phyloP scores from a whole-genome alignment of 176 grass and related monocot genomes.

The Triticum urartu region DNA sequence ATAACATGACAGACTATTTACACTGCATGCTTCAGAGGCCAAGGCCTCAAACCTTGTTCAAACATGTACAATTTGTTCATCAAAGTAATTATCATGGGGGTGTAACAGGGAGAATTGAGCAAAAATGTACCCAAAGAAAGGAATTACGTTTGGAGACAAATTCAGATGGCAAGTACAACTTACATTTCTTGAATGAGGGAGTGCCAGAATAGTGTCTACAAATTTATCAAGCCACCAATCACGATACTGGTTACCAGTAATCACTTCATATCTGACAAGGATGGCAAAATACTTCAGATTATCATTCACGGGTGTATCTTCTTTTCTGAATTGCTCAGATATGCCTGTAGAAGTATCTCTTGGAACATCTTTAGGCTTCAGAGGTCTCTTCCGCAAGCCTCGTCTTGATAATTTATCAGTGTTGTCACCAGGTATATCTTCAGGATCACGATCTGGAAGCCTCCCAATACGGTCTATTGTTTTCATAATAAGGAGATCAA shows the following conservation, averaged over 20 bases:
- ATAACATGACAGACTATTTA: background rate
- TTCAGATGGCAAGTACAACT: background rate
- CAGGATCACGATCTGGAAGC: conserved; percentile 58
- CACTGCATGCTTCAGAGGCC: background rate
- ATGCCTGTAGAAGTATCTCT: conserved; percentile 31
- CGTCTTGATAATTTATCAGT: conserved; percentile 40
- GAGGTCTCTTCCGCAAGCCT: conserved; percentile 41
- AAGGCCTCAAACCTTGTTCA: background rate
- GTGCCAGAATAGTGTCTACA: conserved; percentile 49
- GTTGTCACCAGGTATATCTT: conserved; percentile 51
- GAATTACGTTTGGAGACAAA: background rate
- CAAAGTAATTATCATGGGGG: background rate
- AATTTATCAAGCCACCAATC: conserved; percentile 86
- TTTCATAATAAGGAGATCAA: conserved; percentile 80
- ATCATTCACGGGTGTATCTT: conserved; percentile 71
- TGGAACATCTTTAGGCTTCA: conserved; percentile 60
- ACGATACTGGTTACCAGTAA: conserved; percentile 58
- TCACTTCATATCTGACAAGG: conserved; percentile 59
- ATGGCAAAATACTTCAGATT: conserved; percentile 45
- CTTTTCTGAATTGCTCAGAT: conserved; percentile 55
- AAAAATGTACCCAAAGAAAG: background rate
- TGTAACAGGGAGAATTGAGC: background rate
- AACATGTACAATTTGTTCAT: conserved; percentile 2
- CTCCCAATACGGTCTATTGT: conserved; percentile 74
- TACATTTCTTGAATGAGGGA: conserved; percentile 8